These are phyloP conservation scores for Pyrus pyrifolia DNA, from an alignment of 306 rosid species.

Conservation along the genomic window DNA sequence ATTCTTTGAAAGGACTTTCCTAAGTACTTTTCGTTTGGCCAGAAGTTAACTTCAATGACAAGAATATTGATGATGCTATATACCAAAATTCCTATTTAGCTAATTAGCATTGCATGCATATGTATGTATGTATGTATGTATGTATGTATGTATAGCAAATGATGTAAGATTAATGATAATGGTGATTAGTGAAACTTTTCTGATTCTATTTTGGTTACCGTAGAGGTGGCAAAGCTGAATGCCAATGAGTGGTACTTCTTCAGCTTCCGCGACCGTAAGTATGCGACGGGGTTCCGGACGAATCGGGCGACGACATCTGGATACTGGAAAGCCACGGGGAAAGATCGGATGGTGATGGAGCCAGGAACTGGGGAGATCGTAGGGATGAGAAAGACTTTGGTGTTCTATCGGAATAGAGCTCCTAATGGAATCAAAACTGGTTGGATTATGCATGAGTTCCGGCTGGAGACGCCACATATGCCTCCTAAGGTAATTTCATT, in stretches of 20 bases:
- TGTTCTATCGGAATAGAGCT: constrained; percentile 83
- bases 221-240: constrained; percentile 95
- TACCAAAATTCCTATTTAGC: neutral
- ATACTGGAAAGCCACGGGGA: constrained; percentile 97
- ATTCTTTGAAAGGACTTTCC: neutral
- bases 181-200: neutral
- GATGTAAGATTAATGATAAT: neutral
- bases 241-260: constrained; percentile 95
- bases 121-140: too few species aligned
- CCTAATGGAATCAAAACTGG: constrained; percentile 92
- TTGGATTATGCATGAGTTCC: constrained; percentile 99
- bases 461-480: constrained; percentile 94
- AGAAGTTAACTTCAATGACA: neutral
- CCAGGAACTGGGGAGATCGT: constrained; percentile 62
- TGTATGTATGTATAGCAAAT: too few species aligned
- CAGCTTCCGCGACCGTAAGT: constrained; percentile 94
- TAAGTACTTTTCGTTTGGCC: neutral
- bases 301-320: constrained; percentile 85
- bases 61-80: neutral
- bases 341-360: constrained; percentile 77
- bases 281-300: constrained; percentile 79
- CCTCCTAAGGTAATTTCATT: constrained; percentile 72
- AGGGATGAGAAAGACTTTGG: constrained; percentile 95
- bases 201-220: neutral
- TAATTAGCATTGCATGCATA: neutral